These are phyloP conservation scores for Spinacia oleracea DNA, from an alignment of 179 eudicot species.

Conservation along the genomic window DNA sequence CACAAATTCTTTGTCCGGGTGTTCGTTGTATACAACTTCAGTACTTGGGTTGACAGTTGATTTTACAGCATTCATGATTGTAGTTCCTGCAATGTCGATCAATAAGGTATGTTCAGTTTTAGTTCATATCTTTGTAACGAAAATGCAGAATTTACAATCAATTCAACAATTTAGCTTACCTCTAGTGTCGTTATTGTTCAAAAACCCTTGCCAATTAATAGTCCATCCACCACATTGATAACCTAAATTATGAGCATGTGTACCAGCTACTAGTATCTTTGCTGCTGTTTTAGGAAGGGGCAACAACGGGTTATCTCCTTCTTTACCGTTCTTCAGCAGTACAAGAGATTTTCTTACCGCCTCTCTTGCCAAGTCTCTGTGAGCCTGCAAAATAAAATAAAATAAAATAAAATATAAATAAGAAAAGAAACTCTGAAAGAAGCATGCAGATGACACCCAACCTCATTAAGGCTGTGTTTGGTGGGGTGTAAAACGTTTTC, in stretches of 20 bases:
- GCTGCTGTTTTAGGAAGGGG: constrained; percentile 39
- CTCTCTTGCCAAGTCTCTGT: constrained; percentile 44
- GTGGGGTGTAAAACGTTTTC: too few species aligned
- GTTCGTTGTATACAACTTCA: constrained; percentile 46
- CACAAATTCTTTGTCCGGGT: constrained; percentile 44
- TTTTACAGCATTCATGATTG: constrained; percentile 60
- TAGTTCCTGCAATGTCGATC: constrained; percentile 69
- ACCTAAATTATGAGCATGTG: constrained; percentile 50
- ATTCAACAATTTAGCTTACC: constrained; percentile 11
- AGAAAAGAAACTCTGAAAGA: background rate
- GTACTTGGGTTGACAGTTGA: constrained; percentile 52
- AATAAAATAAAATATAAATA: background rate
- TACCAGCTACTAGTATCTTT: constrained; percentile 46
- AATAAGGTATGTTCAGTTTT: constrained; percentile 6
- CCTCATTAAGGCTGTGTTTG: too few species aligned
- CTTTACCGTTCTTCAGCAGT: constrained; percentile 46
- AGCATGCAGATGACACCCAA: background rate
- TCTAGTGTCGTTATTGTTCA: constrained; percentile 34
- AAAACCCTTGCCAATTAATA: constrained; percentile 38
- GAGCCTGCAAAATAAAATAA: constrained; percentile 34
- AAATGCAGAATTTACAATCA: too few species aligned
- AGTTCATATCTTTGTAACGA: too few species aligned
- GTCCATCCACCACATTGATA: constrained; percentile 60
- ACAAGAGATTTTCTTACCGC: constrained; percentile 52
- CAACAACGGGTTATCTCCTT: constrained; percentile 32